Evolutionary conservation across 1,139 yeast species (phyloP), one percentile per base, ranked within the genome.

Genomic region (Diutina mesorugosa): DNA sequence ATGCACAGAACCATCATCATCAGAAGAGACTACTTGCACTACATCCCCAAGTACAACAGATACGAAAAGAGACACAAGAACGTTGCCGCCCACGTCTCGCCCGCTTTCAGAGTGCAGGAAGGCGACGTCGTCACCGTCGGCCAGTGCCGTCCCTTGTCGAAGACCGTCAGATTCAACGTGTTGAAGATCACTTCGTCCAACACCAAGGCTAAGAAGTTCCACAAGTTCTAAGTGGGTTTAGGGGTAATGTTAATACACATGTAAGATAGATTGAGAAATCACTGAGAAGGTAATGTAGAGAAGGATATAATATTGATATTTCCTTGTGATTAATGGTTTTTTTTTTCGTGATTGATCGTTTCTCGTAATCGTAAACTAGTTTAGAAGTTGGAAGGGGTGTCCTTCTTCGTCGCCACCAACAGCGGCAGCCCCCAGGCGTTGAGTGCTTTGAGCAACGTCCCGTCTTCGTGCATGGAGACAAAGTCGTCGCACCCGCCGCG

Each of bases 21-120:
- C 83, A 91, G 99, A 87, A 93, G 99, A 84, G 99, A 93, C 76
- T 95, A 95, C 95, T 90, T 95, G 79, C 99, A 95, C 84, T 95
- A 90, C 83, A 87, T 93, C 78, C 96, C 98, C 79, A 93, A 95
- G 88, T 93, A 93, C 85, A 93, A 91, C 96, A 91, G 99, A 88
- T 93, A 90, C 87, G 99, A 93, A 85, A 93, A 93, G 90, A 91
- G 99, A 85, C 99, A 93, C 90, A 95, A 93, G 95, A 95, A 93
- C 86, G 85, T 95, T 66, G 95, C 99, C 77, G 99, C 97, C 72
- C 99, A 93, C 84, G 90, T 95, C 72, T 91, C 98, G 66, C 99
- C 99, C 80, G 99, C 99, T 80, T 93, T 93, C 98, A 96, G 99
- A 84, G 97, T 91, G 72, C 81, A 82, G 77, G 98, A 91, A 78